Conservation (phyloP, 2,329 filamentous ascomycete species). For the Botrytis galanthina region DNA sequence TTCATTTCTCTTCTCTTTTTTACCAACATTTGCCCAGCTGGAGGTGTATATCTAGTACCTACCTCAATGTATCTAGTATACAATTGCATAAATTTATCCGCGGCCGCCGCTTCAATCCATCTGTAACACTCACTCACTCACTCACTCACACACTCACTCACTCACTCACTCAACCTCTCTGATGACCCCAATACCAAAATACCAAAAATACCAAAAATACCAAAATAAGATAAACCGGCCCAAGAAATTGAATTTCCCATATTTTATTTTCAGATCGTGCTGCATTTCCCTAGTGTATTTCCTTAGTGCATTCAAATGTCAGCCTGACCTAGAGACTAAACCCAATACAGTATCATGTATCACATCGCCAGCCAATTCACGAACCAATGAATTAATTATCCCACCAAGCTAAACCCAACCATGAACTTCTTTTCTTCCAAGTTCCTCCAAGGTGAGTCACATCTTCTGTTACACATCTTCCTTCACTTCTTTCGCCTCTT, state of each 20-base stretch:
- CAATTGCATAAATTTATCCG: conserved; percentile 13
- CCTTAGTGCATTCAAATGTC: not conserved
- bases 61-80: too few species aligned
- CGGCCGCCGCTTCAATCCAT: conserved; percentile 11
- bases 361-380: not conserved
- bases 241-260: not conserved
- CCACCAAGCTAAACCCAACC: conserved; percentile 4
- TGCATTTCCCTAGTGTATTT: not conserved
- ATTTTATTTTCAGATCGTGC: not conserved
- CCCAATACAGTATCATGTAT: conserved; percentile 12
- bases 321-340: not conserved
- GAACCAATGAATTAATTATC: not conserved
- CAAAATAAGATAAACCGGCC: too few species aligned
- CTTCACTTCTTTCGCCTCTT: conserved; percentile 6
- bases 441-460: conserved; percentile 14
- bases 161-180: not conserved
- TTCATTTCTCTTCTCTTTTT: not conserved
- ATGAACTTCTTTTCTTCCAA: not conserved
- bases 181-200: too few species aligned
- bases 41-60: not conserved
- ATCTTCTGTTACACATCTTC: conserved; percentile 8
- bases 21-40: not conserved
- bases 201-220: too few species aligned
- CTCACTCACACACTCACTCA: not conserved
- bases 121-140: not conserved